Conservation (phyloP, 1,284 basidiomycete genomes). For the Lentinus polychrous region DNA sequence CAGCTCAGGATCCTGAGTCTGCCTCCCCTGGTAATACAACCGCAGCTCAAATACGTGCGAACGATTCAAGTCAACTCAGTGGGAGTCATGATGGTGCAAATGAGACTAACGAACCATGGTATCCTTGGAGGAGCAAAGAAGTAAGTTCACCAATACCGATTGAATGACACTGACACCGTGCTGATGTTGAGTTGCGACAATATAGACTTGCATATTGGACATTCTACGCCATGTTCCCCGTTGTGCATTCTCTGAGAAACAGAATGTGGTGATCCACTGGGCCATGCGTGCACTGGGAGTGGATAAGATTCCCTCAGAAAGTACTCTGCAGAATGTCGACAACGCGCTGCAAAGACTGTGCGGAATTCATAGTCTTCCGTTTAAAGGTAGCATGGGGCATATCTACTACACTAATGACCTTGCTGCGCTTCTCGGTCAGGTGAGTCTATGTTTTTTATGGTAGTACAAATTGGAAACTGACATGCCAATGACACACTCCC, state of each 20-base stretch:
- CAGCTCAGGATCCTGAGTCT: no score
- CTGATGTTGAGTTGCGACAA: background rate
- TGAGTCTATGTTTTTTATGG: constrained; percentile 11
- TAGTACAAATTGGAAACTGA: constrained; percentile 23
- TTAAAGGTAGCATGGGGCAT: constrained; percentile 29
- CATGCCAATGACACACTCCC: background rate
- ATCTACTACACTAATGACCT: constrained; percentile 21
- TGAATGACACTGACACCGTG: background rate
- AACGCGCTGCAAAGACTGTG: constrained; percentile 22
- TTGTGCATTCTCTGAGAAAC: constrained; percentile 8
- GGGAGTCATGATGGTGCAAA: background rate
- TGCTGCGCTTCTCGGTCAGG: constrained; percentile 1
- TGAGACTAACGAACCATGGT: constrained; percentile 2
- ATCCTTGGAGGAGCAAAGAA: constrained; percentile 9
- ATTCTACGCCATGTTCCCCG: constrained; percentile 10
- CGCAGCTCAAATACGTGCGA: no score
- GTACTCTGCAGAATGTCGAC: constrained; percentile 21
- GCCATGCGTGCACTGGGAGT: constrained; percentile 13
- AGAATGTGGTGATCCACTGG: constrained; percentile 9
- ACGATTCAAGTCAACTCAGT: no score
- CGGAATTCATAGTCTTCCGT: constrained; percentile 23
- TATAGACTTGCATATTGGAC: constrained; percentile 4
- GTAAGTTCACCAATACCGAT: background rate
- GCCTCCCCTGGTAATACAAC: no score
- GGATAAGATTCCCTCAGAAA: constrained; percentile 23